Evolutionary conservation across 257 asterid species (phyloP).

Genomic region (Thymus quinquecostatus): DNA sequence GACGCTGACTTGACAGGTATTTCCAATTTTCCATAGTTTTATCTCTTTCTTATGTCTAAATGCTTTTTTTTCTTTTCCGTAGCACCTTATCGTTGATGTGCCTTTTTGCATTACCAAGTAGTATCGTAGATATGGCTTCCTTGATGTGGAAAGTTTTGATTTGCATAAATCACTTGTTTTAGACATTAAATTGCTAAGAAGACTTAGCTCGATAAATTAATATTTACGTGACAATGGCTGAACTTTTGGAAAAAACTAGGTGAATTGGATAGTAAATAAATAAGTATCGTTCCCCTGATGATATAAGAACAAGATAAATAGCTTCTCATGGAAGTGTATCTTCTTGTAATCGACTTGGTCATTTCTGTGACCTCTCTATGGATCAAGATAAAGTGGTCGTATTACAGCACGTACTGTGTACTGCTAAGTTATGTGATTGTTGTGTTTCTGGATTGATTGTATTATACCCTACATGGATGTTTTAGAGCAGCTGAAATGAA

Average conservation of each 20-base stretch:
- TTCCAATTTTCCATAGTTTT: slow-evolving; percentile 8
- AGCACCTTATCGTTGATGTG: neutral
- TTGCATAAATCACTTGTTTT: neutral
- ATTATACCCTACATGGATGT: neutral
- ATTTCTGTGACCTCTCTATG: too few relatives aligned
- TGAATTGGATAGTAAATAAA: neutral
- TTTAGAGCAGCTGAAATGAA: neutral
- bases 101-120: neutral
- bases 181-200: neutral
- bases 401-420: too few relatives aligned
- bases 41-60: neutral
- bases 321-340: too few relatives aligned
- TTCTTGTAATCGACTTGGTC: too few relatives aligned
- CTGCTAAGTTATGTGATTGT: neutral
- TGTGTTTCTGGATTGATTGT: slow-evolving; percentile 4
- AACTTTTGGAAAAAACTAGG: neutral
- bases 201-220: neutral
- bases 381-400: too few relatives aligned
- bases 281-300: too few relatives aligned
- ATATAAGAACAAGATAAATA: too few relatives aligned
- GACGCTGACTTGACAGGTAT: slow-evolving; percentile 97
- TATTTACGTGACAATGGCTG: neutral
- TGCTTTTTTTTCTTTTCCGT: slow-evolving; percentile 20
- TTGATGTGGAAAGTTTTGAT: neutral
- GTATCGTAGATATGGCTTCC: neutral